Conservation (phyloP, 306 rosid species). For the Notholithocarpus densiflorus region DNA sequence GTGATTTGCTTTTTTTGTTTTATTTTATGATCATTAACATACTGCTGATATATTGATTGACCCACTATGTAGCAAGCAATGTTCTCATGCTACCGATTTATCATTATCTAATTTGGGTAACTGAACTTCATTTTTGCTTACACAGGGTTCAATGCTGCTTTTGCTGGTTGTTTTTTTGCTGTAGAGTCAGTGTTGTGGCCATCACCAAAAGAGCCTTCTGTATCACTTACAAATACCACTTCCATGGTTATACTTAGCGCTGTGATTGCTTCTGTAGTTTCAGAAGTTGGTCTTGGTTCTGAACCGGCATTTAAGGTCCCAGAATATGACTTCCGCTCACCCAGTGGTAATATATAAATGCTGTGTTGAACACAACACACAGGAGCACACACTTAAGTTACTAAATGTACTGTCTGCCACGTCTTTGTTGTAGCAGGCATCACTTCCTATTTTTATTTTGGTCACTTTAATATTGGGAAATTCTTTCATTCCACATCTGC, state of each 20-base stretch:
- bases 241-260: conserved; percentile 94
- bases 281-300: conserved; percentile 82
- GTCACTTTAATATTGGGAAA: not conserved
- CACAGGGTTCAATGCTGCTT: conserved; percentile 90
- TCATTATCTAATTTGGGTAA: not conserved
- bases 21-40: not conserved
- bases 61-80: not conserved
- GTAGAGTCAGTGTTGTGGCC: conserved; percentile 93
- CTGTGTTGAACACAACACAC: not conserved
- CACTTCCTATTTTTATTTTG: not conserved
- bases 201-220: conserved; percentile 56
- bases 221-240: conserved; percentile 73
- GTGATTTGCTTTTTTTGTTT: not conserved
- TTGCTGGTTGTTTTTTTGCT: conserved; percentile 92
- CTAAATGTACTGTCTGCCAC: not conserved
- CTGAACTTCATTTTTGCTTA: conserved; percentile 9
- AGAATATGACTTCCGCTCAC: conserved; percentile 80
- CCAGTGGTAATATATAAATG: conserved; percentile 53
- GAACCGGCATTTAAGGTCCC: conserved; percentile 91
- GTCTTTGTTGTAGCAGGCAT: not conserved
- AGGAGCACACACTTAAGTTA: not conserved
- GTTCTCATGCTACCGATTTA: not conserved
- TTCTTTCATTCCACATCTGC: not conserved
- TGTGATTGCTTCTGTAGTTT: conserved; percentile 81
- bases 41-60: not conserved